Base-by-base conservation (phyloP, 2,329 filamentous ascomycete species). In the Achaetomium macrosporum region DNA sequence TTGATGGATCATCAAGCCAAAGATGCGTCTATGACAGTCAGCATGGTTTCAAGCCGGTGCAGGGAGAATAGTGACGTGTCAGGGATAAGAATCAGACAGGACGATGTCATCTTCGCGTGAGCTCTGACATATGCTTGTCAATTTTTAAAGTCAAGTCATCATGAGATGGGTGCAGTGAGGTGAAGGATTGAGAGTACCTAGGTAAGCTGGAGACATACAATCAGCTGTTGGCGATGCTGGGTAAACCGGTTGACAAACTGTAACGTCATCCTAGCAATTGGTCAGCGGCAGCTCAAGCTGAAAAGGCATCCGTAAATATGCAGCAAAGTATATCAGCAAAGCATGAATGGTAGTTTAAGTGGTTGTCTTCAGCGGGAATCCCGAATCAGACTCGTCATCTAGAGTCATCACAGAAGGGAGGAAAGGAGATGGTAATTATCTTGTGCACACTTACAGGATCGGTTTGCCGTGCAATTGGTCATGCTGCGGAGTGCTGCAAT, bases 61-160 rank as follows among this genome's bases (percentile, higher is more conserved):
- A 36, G 42, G 25, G 20, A 43, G 17, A 54, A 46, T 50, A 47
- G 53, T 62, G 58, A 61, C 59, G 65, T 63, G 59, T 30, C 55
- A 66, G 58, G 53, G 25, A 7, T 47, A 51, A 54, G 47, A 16
- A 57, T 75, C 73, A 75, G 73, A 71, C 64, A 72, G 65, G 68
- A 74, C 71, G 65, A 50, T 72, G 63, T 81, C 78, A 68, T 77
- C 71, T 66, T 65, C 56, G 74, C 75, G 68, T 68, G 74, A 78
- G 83, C 90, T 95, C 85, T 79, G 90, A 95, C 89, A 95, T 95
- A 95, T 95, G 89, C 89, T 95, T 95, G 90, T 95, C 89, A 50
- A 82, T 83, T 85, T n/a, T 74, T 80, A 76, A 77, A 81, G 85
- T 90, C 82, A 77, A 71, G 79, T 93, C 88, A 93, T 93, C 89